phyloP scores from a whole-genome alignment of 2,329 filamentous ascomycete genomes.

The Lithohypha guttulata region DNA sequence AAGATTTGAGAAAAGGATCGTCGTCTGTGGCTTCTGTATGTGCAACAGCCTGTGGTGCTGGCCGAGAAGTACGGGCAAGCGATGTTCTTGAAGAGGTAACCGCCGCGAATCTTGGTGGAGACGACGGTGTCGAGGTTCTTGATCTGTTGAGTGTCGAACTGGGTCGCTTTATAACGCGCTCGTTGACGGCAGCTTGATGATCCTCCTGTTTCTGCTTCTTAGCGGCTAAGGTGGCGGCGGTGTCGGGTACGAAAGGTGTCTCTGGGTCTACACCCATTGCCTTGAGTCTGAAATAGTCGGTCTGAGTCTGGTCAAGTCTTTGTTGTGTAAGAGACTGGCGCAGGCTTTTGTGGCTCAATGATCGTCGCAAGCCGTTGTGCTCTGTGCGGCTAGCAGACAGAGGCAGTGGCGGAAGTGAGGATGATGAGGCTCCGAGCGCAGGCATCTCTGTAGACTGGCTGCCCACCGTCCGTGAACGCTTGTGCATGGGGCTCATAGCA shows the following conservation, averaged over 20 bases:
- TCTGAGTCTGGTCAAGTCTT: constrained; percentile 34
- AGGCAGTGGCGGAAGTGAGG: not conserved
- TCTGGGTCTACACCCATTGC: constrained; percentile 37
- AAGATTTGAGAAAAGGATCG: constrained; percentile 23
- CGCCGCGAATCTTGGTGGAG: not conserved
- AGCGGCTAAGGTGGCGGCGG: constrained; percentile 14
- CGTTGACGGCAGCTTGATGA: constrained; percentile 12
- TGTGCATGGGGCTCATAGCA: constrained; percentile 50
- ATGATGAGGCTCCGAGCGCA: constrained; percentile 5
- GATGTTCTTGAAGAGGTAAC: not conserved
- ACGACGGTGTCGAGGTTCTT: not conserved
- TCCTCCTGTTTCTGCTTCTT: constrained; percentile 16
- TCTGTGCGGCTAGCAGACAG: not conserved
- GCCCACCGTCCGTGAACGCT: constrained; percentile 20
- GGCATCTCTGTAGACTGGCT: constrained; percentile 4
- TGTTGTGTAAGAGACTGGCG: constrained; percentile 16
- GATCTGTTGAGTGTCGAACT: not conserved
- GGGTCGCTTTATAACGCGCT: constrained; percentile 3
- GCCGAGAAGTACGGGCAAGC: not conserved
- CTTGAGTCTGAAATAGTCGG: constrained; percentile 42
- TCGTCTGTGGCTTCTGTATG: constrained; percentile 10
- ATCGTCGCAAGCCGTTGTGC: constrained; percentile 10
- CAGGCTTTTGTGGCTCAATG: constrained; percentile 15
- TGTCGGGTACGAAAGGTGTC: constrained; percentile 22
- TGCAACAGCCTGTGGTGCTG: constrained; percentile 7